Evolutionary conservation across 176 grass and related monocot genomes (phyloP).

Genomic region (Aegilops tauschii): DNA sequence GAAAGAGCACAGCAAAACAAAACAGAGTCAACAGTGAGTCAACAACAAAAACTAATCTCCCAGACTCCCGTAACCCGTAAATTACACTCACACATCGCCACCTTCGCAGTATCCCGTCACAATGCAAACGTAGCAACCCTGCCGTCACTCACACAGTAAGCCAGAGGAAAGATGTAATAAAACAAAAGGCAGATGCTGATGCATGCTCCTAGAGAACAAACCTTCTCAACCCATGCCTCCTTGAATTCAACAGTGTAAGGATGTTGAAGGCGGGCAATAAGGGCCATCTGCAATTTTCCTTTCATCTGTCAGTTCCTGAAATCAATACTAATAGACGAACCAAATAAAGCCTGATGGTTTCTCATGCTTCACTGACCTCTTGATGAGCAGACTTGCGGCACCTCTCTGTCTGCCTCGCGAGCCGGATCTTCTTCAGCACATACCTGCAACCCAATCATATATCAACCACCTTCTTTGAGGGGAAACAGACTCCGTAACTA

Average conservation of each 20-base stretch:
- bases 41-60: constrained; percentile 16
- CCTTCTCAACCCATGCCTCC: constrained; percentile 99
- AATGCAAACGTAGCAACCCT: constrained; percentile 99
- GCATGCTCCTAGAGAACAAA: constrained; percentile 36
- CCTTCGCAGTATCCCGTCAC: constrained; percentile 99
- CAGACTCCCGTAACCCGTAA: neutral
- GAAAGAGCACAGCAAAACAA: constrained; percentile 18
- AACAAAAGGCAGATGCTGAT: neutral
- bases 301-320: constrained; percentile 22
- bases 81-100: constrained; percentile 87
- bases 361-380: constrained; percentile 52
- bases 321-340: neutral
- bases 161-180: constrained; percentile 8
- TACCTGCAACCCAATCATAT: constrained; percentile 52
- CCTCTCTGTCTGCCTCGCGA: constrained; percentile 89
- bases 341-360: neutral
- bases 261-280: constrained; percentile 92
- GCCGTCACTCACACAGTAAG: constrained; percentile 23
- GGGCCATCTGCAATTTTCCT: constrained; percentile 73
- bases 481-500: neutral
- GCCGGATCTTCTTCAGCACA: constrained; percentile 94
- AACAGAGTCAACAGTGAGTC: neutral
- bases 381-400: constrained; percentile 96
- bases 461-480: constrained; percentile 23
- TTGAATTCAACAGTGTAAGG: constrained; percentile 98